These are phyloP conservation scores for Cladosporium sphaerospermum DNA, from an alignment of 2,329 filamentous ascomycete species.

Conservation along the genomic window DNA sequence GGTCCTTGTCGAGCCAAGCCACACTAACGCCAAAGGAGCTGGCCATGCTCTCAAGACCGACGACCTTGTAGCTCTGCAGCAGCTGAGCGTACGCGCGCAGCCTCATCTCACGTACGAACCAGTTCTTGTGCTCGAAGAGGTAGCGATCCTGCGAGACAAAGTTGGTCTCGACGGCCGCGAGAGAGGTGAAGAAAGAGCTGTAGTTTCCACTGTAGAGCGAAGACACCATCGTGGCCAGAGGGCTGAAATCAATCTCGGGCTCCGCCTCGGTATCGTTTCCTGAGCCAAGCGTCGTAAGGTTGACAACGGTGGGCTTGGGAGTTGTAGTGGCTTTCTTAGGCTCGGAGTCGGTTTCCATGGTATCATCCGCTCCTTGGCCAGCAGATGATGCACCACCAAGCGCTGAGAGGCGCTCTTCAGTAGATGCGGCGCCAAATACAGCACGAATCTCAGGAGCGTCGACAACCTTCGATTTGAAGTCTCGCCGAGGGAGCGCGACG, in stretches of 20 bases:
- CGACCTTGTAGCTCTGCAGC: conserved; percentile 92
- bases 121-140: conserved; percentile 88
- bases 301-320: conserved; percentile 64
- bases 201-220: conserved; percentile 93
- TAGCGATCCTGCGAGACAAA: conserved; percentile 94
- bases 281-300: conserved; percentile 73
- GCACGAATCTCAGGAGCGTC: conserved; percentile 98
- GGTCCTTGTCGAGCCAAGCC: conserved; percentile 89
- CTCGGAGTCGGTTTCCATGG: conserved; percentile 42
- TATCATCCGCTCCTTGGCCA: conserved; percentile 69
- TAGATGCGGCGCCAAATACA: conserved; percentile 68
- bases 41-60: conserved; percentile 96
- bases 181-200: conserved; percentile 83
- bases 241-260: conserved; percentile 78
- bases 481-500: conserved; percentile 88
- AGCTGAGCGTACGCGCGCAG: conserved; percentile 94
- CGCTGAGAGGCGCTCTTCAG: conserved; percentile 79
- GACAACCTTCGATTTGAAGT: conserved; percentile 98
- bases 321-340: conserved; percentile 29
- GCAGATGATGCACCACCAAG: conserved; percentile 74
- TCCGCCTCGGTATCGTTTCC: conserved; percentile 55
- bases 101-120: conserved; percentile 98
- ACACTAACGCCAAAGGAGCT: conserved; percentile 94
- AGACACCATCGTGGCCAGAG: conserved; percentile 79
- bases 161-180: conserved; percentile 84